Evolutionary conservation across 768 basidiomycete species (phyloP), one percentile per base, ranked within the genome.

Genomic region (Russula vinacea): DNA sequence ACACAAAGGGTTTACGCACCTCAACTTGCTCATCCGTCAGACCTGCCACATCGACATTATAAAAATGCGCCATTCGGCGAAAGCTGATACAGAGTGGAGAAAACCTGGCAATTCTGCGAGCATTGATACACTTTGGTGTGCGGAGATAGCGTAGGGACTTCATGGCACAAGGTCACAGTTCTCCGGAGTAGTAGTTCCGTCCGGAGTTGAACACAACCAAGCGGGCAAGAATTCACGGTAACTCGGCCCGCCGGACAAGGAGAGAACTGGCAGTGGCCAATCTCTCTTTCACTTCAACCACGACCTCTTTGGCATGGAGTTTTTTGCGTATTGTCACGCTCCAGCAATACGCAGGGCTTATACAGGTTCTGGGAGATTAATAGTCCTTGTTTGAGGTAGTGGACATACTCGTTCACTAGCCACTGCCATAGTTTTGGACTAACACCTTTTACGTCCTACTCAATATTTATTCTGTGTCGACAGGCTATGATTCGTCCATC

Each of bases 11-110:
- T 32, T 42, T 45, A 40, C 79, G 62, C 69, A 90, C 92, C 79
- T 94, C 92, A 35, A 78, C 79, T 71, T 94, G 92, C 54, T 92
- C 90, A 33, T 88, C 85, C 2, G 83, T 89, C 50, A 95, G 78
- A 22, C 92, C 91, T 1, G 90, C 87, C 42, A 93, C 74, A 66
- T 87, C 82, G 4, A 78, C 67, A 66, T 88, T 90, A 69, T 93
- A 94, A 54, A 83, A 86, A 0, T 87, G 87, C 17, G 79, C 79
- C 50, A 70, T 52, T 50, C 71, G 62, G 40, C 66, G 56, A 26
- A 19, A 13, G n/a, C 19, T 50, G 42, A 13, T 7, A 33, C 33
- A 5, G 24, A 17, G 32, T 5, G 51, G n/a, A n/a, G 32, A 35
- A 2, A 37, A 19, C 19, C 10, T 47, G 37, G 45, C 37, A 2